Conservation (phyloP, 208 protist species). For the Wallacemonas sp. region DNA sequence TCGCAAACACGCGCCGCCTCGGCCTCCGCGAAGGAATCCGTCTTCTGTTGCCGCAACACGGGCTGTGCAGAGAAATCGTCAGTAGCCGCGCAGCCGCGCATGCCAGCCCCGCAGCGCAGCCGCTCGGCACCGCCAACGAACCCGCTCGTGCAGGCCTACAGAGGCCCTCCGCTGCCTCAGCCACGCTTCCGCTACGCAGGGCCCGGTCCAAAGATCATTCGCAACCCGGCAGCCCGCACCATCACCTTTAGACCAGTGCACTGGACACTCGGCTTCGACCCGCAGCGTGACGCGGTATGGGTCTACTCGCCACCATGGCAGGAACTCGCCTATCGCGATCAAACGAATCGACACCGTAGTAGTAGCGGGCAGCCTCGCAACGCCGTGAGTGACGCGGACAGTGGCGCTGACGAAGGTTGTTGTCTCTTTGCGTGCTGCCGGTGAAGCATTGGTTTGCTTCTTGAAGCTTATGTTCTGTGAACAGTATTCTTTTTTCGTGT, state of each 20-base stretch:
- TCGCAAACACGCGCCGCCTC: no score
- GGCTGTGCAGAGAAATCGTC: no score
- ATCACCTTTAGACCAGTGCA: slow-evolving; percentile 5
- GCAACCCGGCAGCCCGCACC: slow-evolving; percentile 1
- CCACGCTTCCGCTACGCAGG: background rate
- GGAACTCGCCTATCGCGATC: background rate
- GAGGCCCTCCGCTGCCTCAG: background rate
- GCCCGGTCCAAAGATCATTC: background rate
- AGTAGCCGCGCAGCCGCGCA: no score
- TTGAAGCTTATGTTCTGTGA: no score
- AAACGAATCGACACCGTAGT: background rate
- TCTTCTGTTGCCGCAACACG: no score
- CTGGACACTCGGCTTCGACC: slow-evolving; percentile 4
- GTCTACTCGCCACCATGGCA: background rate
- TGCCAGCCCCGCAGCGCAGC: no score
- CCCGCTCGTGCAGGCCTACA: background rate
- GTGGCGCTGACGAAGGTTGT: no score
- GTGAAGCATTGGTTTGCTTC: no score
- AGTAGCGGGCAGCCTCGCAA: no score
- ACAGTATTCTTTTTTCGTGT: background rate
- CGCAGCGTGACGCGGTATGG: background rate
- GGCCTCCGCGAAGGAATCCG: no score
- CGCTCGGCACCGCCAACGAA: background rate
- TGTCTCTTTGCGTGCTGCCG: no score
- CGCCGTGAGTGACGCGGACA: no score